Percentiles rank a stretch among this genome's conserved stretches.
Conservation (phyloP, 352 stramenopile species). For the Aphanomyces astaci region DNA sequence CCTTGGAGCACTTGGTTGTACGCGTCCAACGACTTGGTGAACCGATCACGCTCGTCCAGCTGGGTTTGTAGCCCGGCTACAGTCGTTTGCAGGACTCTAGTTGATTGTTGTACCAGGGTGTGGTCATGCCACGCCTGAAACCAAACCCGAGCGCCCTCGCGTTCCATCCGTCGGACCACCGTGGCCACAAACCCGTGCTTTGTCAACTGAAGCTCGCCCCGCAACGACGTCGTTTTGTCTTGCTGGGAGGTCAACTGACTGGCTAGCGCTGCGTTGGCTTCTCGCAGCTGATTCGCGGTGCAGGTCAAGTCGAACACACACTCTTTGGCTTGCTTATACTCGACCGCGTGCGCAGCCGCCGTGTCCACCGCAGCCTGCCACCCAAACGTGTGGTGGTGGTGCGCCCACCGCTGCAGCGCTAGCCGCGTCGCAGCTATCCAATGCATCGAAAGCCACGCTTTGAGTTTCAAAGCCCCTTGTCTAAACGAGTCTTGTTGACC, state of each 20-base stretch:
- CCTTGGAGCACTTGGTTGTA: constrained; percentile 64
- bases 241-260: constrained; percentile 39
- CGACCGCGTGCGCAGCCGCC: not conserved
- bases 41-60: constrained; percentile 49
- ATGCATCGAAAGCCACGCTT: not conserved
- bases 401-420: not conserved
- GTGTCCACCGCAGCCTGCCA: not conserved
- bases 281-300: constrained; percentile 51
- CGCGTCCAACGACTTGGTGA: constrained; percentile 54
- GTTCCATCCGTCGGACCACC: constrained; percentile 42
- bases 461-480: not conserved
- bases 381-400: not conserved
- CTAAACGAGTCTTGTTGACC: not conserved
- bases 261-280: constrained; percentile 38
- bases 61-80: constrained; percentile 48
- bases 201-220: constrained; percentile 45
- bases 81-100: constrained; percentile 42
- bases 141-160: constrained; percentile 35
- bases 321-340: constrained; percentile 53
- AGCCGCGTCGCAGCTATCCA: not conserved
- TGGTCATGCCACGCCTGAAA: constrained; percentile 42
- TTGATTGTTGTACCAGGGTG: constrained; percentile 30
- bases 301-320: constrained; percentile 60
- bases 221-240: constrained; percentile 14
- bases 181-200: constrained; percentile 58